phyloP scores from a whole-genome alignment of 1,284 basidiomycete genomes.

The Cryptococcus maquisensis region DNA sequence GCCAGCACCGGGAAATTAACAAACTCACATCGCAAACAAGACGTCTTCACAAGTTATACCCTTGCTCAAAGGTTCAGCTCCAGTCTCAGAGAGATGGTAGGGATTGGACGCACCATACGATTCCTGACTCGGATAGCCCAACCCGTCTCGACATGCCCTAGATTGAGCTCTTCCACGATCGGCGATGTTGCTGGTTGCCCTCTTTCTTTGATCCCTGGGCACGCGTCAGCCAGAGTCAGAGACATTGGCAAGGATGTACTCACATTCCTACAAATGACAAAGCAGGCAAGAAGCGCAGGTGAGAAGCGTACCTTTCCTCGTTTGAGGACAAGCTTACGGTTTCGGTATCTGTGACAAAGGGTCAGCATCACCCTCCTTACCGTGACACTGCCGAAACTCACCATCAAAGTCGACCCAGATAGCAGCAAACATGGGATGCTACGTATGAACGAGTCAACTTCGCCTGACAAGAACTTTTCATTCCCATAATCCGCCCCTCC shows the following conservation, averaged over 20 bases:
- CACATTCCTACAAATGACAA: conserved; percentile 24
- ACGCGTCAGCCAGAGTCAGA: not conserved
- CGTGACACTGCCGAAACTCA: conserved; percentile 3
- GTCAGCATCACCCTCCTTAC: not conserved
- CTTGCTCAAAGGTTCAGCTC: conserved; percentile 9
- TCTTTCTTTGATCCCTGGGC: conserved; percentile 44
- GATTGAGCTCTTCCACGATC: conserved; percentile 44
- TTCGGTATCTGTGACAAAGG: conserved; percentile 28
- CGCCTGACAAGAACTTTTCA: not conserved
- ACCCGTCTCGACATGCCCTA: conserved; percentile 44
- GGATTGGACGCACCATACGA: conserved; percentile 30
- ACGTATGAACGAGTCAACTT: conserved; percentile 1
- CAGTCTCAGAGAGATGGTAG: not conserved
- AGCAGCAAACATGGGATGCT: conserved; percentile 46
- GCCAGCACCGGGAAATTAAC: not conserved
- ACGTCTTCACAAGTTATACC: conserved; percentile 45
- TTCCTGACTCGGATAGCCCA: conserved; percentile 45
- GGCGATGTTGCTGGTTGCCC: conserved; percentile 47
- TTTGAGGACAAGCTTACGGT: conserved; percentile 18
- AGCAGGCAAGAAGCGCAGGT: not conserved
- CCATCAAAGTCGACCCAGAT: conserved; percentile 44
- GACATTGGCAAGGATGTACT: not conserved
- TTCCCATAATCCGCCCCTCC: not conserved
- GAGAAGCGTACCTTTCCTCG: not conserved
- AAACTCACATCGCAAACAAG: conserved; percentile 40